Conservation (phyloP, 371 early-diverging fungal genomes). For the Syncephalastrum racemosum region DNA sequence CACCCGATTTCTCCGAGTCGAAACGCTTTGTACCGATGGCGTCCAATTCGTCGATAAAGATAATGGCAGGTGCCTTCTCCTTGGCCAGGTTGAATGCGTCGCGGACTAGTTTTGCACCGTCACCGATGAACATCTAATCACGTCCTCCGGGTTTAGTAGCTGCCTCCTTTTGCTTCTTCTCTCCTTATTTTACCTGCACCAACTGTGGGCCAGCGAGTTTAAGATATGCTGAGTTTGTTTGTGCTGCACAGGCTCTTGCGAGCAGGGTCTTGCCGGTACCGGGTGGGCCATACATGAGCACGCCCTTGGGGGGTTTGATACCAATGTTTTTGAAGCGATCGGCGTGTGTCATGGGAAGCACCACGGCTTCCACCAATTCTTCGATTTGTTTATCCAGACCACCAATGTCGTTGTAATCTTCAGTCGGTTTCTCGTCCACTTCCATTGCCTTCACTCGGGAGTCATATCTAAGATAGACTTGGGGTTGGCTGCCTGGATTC, state of each 20-base stretch:
- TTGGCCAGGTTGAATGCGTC: slow-evolving; percentile 99
- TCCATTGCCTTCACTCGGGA: slow-evolving; percentile 99
- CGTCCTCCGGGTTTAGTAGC: not conserved
- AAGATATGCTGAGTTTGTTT: slow-evolving; percentile 90
- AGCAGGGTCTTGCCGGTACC: slow-evolving; percentile 88
- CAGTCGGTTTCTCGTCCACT: slow-evolving; percentile 99
- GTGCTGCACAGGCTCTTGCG: slow-evolving; percentile 62
- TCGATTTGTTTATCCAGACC: slow-evolving; percentile 30
- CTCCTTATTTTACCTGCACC: slow-evolving; percentile 77
- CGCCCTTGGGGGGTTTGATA: slow-evolving; percentile 94
- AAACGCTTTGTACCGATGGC: slow-evolving; percentile 99
- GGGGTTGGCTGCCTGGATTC: not conserved
- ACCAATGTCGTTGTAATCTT: slow-evolving; percentile 86
- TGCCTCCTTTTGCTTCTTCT: not conserved
- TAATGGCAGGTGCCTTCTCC: slow-evolving; percentile 99
- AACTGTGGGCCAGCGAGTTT: slow-evolving; percentile 99
- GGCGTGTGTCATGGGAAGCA: slow-evolving; percentile 33
- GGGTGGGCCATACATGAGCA: slow-evolving; percentile 97
- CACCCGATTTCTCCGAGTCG: slow-evolving; percentile 98
- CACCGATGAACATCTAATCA: slow-evolving; percentile 98
- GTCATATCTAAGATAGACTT: slow-evolving; percentile 76
- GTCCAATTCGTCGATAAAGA: slow-evolving; percentile 99
- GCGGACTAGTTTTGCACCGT: slow-evolving; percentile 98
- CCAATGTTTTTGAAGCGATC: slow-evolving; percentile 88
- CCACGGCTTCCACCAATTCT: slow-evolving; percentile 37